phyloP scores from a whole-genome alignment of 2,329 filamentous ascomycete genomes.

The Zasmidium citrigriseum region DNA sequence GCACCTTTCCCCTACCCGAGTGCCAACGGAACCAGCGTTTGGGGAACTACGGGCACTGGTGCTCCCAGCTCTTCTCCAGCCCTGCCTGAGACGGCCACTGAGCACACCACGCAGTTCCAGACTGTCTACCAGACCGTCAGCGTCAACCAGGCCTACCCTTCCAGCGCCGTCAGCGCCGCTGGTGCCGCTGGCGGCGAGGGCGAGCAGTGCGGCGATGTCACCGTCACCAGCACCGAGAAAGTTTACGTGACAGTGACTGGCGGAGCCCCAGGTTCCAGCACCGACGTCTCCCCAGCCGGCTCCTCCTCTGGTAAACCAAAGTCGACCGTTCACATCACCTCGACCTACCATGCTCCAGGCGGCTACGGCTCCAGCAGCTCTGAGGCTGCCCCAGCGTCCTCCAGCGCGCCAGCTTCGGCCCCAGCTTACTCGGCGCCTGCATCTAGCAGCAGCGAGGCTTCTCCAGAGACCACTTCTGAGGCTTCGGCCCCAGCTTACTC shows the following conservation, averaged over 20 bases:
- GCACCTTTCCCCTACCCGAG: slow-evolving; percentile 31
- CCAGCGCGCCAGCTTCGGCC: slow-evolving; percentile 14
- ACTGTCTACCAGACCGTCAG: slow-evolving; percentile 24
- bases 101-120: slow-evolving; percentile 12
- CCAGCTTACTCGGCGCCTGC: slow-evolving; percentile 14
- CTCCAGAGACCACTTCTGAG: slow-evolving; percentile 15
- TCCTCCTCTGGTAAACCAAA: not conserved
- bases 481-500: slow-evolving; percentile 19
- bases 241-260: slow-evolving; percentile 33
- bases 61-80: slow-evolving; percentile 9
- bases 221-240: slow-evolving; percentile 43
- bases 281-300: slow-evolving; percentile 8
- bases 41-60: slow-evolving; percentile 26
- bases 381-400: slow-evolving; percentile 15
- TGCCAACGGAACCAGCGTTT: slow-evolving; percentile 30
- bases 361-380: slow-evolving; percentile 7
- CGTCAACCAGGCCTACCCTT: slow-evolving; percentile 5
- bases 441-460: slow-evolving; percentile 18
- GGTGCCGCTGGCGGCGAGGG: slow-evolving; percentile 11
- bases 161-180: slow-evolving; percentile 4
- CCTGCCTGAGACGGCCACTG: slow-evolving; percentile 7
- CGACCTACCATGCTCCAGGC: slow-evolving; percentile 4
- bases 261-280: slow-evolving; percentile 8
- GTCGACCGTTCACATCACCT: slow-evolving; percentile 2
- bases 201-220: slow-evolving; percentile 32